These are phyloP conservation scores for Leishmania mexicana DNA, from an alignment of 208 protist species.

Conservation along the genomic window DNA sequence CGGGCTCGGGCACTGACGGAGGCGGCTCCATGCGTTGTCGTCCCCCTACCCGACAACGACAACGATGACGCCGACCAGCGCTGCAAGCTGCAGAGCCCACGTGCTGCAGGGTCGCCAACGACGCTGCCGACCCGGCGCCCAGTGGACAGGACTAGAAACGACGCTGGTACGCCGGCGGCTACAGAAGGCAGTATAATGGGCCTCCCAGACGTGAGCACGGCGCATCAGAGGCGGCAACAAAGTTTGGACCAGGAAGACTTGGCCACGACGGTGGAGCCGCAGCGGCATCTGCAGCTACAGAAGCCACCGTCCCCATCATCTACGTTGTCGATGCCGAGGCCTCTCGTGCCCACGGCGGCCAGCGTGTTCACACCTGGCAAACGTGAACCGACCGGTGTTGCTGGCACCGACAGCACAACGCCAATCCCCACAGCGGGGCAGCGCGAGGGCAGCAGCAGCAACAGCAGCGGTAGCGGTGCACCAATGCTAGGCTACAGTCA, in stretches of 20 bases:
- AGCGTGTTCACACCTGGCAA: slow-evolving; percentile 8
- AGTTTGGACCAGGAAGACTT: slow-evolving; percentile 5
- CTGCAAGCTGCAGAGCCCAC: slow-evolving; percentile 25
- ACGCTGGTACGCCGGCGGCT: not conserved
- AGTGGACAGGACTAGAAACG: not conserved
- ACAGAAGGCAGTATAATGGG: not conserved
- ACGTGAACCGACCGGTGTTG: not conserved
- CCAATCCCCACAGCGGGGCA: not conserved
- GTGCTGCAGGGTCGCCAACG: slow-evolving; percentile 9
- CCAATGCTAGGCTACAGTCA: slow-evolving; percentile 35
- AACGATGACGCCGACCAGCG: slow-evolving; percentile 5
- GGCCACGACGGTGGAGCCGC: slow-evolving; percentile 20
- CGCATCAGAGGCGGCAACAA: not conserved
- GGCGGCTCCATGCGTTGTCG: slow-evolving; percentile 12
- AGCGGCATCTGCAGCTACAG: not conserved
- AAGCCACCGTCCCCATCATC: not conserved
- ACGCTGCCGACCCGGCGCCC: slow-evolving; percentile 4
- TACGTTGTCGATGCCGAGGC: slow-evolving; percentile 2
- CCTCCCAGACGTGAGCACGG: not conserved
- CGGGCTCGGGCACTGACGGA: not conserved
- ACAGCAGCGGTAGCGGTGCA: slow-evolving; percentile 19
- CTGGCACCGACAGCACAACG: not conserved
- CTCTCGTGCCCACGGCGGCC: not conserved
- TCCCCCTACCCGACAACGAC: slow-evolving; percentile 29
- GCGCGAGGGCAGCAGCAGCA: slow-evolving; percentile 10